Evolutionary conservation across 495 filamentous ascomycete genomes (phyloP), one percentile per base, ranked within the genome.

Genomic region (Darksidea phi): DNA sequence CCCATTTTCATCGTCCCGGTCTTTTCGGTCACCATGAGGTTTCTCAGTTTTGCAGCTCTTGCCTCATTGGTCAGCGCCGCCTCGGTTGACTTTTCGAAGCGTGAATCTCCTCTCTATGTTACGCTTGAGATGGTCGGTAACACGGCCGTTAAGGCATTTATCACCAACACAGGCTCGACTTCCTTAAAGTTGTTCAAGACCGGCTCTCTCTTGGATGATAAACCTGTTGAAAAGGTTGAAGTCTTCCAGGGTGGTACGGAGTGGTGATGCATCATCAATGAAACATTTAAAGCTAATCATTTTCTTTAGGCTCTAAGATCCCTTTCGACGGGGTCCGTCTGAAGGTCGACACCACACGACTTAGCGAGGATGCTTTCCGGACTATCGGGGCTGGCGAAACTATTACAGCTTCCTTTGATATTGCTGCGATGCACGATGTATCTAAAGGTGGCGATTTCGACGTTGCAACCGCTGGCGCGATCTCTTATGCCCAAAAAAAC

Each of bases 171-270:
- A 26, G 84, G 82, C 37, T 66, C 71, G 28, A 68, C 76, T 34
- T 74, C 76, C 49, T 70, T 87, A 37, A 82, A 79, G 57, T 71
- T 86, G 43, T 76, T 87, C 57, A 83, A 83, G 67, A 75, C 78
- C 15, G 85, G 85, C 50, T 82, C 82, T 56, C 80, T 87, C 72
- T 71, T 82, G 12, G 82, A 86, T 51, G 65, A 63, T 24, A 71
- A 76, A 11, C 75, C 82, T 0, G 79, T 86, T 15, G 78, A 86
- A 73, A 86, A 86, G 75, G 77, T 84, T 24, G 64, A 70, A 15
- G 75, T 86, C 36, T 83, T 74, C 68, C 74, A 77, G 47, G 73
- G 77, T 51, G 72, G 82, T 82, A 74, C 63, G n/a, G n/a, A 73
- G 74, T 17, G 17, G 12, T 15, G 3, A 21, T 6, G 21, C 34